Evolutionary conservation across 2,329 filamentous ascomycete genomes (phyloP).

Genomic region (Neopestalotiopsis sp.): DNA sequence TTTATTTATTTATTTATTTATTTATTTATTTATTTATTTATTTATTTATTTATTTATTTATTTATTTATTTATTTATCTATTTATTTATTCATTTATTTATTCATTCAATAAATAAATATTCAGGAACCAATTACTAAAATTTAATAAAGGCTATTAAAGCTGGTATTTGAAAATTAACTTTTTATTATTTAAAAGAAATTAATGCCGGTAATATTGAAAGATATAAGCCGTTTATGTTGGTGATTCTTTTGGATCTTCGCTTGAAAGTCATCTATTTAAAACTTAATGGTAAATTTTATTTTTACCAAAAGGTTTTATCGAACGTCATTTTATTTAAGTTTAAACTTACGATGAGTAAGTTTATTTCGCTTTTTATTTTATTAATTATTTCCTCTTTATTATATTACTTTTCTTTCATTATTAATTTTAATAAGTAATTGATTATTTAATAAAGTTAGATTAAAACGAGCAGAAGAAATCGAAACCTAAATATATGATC

Average conservation of each 20-base stretch:
- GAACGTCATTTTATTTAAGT: not conserved
- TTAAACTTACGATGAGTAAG: not conserved
- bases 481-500: not conserved
- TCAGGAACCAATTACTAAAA: not conserved
- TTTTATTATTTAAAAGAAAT: conserved; percentile 4
- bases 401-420: too few species aligned
- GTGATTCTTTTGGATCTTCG: too few species aligned
- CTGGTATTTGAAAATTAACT: not conserved
- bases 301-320: not conserved
- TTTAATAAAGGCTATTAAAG: not conserved
- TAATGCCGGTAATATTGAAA: too few species aligned
- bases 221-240: not conserved
- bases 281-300: too few species aligned
- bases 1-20: not conserved
- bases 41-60: not conserved
- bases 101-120: too few species aligned
- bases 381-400: not conserved
- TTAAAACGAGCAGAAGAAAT: not conserved
- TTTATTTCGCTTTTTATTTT: not conserved
- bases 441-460: not conserved
- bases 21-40: too few species aligned
- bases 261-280: not conserved
- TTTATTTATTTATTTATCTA: not conserved
- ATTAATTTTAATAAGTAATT: not conserved
- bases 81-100: too few species aligned